Base-by-base conservation (phyloP, 148 eudicot genomes). In the Camellia japonica region DNA sequence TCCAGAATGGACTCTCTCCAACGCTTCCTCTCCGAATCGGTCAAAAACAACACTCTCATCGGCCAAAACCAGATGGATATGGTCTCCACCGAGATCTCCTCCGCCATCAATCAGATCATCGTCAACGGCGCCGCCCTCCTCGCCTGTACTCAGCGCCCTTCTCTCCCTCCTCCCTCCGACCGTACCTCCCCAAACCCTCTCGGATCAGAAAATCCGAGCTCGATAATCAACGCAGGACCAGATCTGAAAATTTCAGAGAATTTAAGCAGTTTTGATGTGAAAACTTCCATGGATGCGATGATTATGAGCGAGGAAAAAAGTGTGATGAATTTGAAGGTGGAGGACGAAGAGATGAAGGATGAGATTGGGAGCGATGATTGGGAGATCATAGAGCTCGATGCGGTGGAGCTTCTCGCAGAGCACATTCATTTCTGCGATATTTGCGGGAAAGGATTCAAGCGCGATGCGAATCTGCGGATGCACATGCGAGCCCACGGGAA, bases 401-500 rank as follows among this genome's bases (percentile, higher is more conserved):
- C 38, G 38, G 38, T 30, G 38, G 38, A 30, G 38, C 38, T 30
- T 30, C 38, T 30, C 38, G 38, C 38, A 30, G 38, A 30, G 38
- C 38, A 30, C 38, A 30, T 30, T 30, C 98, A 94, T 81, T 84
- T 90, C 54, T 94, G 97, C 75, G 89, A 87, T 15, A 63, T 94
- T 15, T 94, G 98, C 41, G 95, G 92, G 3, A 91, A 91, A 49
- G 92, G 92, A 6, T 91, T 91, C 75, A 91, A 88, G 68, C 90
- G 94, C 0, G 94, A 91, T 64, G 94, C 94, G 3, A 91, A 91
- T 74, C 81, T 91, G 43, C 83, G 94, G 58, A 91, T 91, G 94
- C 94, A 91, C 59, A 91, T 89, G 91, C 80, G 94, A 2, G 92
- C 92, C 8, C 94, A 91, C 75, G 94, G 94, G 0, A 78, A 91